Evolutionary conservation across 768 basidiomycete species (phyloP), one percentile per base, ranked within the genome.

Genomic region (Phaeotremella skinneri): DNA sequence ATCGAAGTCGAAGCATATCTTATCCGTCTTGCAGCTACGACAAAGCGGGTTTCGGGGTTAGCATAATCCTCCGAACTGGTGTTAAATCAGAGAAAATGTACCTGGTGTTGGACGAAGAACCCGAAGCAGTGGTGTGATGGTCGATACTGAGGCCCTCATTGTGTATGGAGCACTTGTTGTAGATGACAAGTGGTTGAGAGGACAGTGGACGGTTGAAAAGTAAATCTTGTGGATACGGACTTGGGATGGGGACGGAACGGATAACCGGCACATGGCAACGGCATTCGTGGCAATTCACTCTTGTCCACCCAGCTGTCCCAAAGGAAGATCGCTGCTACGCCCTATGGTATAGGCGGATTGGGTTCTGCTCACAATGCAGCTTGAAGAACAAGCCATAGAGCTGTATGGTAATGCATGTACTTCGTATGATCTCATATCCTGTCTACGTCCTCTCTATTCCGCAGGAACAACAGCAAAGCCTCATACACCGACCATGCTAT

Each of bases 401-500:
- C n/a, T n/a, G n/a, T n/a, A n/a, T n/a, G n/a, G n/a, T n/a, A n/a
- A n/a, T n/a, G n/a, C n/a, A n/a, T n/a, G n/a, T n/a, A n/a, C n/a
- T n/a, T n/a, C n/a, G n/a, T n/a, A n/a, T n/a, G n/a, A n/a, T n/a
- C 9, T 39, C 37, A 39, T 39, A 39, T 39, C 37, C 9, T 39
- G 9, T 39, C n/a, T n/a, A n/a, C 43, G 23, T 45, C 43, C 11
- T 59, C 58, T 25, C 56, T 45, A 66, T 76, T 74, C 34, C 75
- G 48, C 27, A 73, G 42, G 23, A 73, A 70, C 31, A 76, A 48
- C 62, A 76, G 60, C 27, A 75, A 42, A 13, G 61, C 74, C 62
- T 94, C 92, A 63, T 92, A 96, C 0, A 91, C 87, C 2, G 85
- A 88, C 92, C 92, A 96, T 2, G 86, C 90, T 59, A 96, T 89